Conservation (phyloP, 176 grass and related monocot genomes). For the Tuctoria greenei region DNA sequence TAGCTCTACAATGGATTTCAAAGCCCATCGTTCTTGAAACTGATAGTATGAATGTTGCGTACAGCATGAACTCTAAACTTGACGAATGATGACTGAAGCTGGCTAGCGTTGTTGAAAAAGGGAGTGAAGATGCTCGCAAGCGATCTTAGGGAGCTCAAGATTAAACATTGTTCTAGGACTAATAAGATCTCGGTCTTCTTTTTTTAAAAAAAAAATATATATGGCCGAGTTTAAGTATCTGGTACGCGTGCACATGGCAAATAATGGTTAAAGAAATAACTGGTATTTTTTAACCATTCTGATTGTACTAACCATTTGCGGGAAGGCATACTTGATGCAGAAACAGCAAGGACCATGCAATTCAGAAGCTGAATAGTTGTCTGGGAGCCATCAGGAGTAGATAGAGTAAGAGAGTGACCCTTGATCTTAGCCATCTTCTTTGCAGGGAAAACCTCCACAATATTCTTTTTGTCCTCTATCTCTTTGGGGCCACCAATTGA, state of each 20-base stretch:
- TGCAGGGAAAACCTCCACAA: constrained; percentile 75
- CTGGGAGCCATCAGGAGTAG: constrained; percentile 54
- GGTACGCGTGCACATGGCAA: background rate
- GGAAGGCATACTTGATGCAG: constrained; percentile 68
- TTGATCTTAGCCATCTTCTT: constrained; percentile 76
- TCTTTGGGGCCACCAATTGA: constrained; percentile 39
- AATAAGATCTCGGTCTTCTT: too few relatives aligned
- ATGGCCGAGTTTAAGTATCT: constrained; percentile 4
- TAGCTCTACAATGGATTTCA: too few relatives aligned
- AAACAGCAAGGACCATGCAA: constrained; percentile 71
- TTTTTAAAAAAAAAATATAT: background rate
- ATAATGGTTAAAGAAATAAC: too few relatives aligned
- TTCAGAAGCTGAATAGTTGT: constrained; percentile 61
- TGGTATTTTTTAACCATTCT: background rate
- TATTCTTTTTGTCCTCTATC: constrained; percentile 51
- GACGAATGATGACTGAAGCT: too few relatives aligned
- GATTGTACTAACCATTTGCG: constrained; percentile 80
- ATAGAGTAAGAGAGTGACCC: constrained; percentile 57
- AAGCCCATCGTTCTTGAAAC: background rate
- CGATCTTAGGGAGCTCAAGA: too few relatives aligned
- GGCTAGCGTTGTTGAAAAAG: too few relatives aligned
- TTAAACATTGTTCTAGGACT: too few relatives aligned
- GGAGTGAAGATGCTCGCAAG: too few relatives aligned
- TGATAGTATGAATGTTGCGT: too few relatives aligned
- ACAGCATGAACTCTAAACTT: too few relatives aligned